Conservation (phyloP, 257 asterid species). For the Penstemon eatonii region DNA sequence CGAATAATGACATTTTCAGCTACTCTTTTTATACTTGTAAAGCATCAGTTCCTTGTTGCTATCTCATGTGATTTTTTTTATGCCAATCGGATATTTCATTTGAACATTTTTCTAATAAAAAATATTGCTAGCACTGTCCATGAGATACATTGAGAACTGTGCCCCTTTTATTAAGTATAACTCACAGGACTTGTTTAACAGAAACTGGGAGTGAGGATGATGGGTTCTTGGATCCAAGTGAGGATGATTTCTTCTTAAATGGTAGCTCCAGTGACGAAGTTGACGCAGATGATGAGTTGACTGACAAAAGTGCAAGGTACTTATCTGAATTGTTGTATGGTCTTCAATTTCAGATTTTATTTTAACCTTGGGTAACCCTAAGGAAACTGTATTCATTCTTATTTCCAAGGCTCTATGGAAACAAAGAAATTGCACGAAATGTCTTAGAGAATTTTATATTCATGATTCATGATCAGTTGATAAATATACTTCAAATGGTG, state of each 20-base stretch:
- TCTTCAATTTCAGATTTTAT: background rate
- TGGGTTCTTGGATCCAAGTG: conserved; percentile 80
- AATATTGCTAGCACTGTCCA: background rate
- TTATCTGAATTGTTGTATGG: background rate
- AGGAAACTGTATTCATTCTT: background rate
- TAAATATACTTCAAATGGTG: background rate
- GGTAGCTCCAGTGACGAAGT: conserved; percentile 96
- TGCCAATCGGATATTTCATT: no score
- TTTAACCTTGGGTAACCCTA: background rate
- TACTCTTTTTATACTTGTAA: background rate
- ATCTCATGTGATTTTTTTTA: background rate
- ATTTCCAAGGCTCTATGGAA: background rate
- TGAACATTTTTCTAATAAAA: background rate
- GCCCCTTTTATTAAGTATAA: conserved; percentile 9
- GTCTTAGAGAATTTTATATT: background rate
- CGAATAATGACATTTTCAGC: background rate
- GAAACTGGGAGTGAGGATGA: conserved; percentile 99
- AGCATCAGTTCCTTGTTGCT: background rate
- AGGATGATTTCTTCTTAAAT: conserved; percentile 81
- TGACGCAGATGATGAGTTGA: conserved; percentile 93
- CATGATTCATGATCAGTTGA: background rate
- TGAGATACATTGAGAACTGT: background rate
- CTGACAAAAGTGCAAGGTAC: conserved; percentile 82
- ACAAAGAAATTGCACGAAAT: background rate
- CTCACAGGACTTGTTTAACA: conserved; percentile 36